phyloP scores from a whole-genome alignment of 2,329 filamentous ascomycete species.

The Arthroderma uncinatum region DNA sequence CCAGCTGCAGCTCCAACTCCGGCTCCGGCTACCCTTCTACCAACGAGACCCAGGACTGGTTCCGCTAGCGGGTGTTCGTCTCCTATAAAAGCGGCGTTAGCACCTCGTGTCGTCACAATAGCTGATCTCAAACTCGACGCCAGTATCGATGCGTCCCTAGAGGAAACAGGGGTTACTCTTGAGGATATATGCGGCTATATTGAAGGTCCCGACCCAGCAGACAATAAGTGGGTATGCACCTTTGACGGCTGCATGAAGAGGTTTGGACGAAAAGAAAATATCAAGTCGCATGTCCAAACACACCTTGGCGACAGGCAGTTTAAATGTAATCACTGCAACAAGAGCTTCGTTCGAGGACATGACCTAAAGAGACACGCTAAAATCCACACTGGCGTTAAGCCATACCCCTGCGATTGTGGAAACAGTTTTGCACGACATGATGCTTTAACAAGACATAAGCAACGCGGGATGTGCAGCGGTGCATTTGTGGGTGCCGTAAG shows the following conservation, averaged over 20 bases:
- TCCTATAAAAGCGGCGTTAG: constrained; percentile 28
- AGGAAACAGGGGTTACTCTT: constrained; percentile 71
- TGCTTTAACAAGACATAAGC: constrained; percentile 83
- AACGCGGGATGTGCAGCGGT: constrained; percentile 92
- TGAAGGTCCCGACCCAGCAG: constrained; percentile 56
- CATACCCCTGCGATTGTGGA: constrained; percentile 86
- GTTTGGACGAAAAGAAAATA: constrained; percentile 97
- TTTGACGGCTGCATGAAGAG: constrained; percentile 71
- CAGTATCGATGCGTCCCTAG: constrained; percentile 50
- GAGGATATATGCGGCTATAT: constrained; percentile 75
- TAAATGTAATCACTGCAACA: constrained; percentile 82
- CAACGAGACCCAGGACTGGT: constrained; percentile 13
- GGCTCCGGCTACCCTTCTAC: constrained; percentile 17
- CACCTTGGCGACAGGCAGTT: constrained; percentile 94
- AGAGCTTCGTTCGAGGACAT: constrained; percentile 94
- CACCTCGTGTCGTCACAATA: constrained; percentile 36
- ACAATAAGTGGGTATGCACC: constrained; percentile 70
- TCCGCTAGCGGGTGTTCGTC: constrained; percentile 16
- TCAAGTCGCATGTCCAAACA: constrained; percentile 95
- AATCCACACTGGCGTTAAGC: constrained; percentile 93
- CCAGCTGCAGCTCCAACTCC: constrained; percentile 12
- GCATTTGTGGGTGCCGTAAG: constrained; percentile 73
- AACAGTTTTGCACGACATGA: constrained; percentile 93
- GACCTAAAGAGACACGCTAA: constrained; percentile 95
- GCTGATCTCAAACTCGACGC: constrained; percentile 42